These are phyloP conservation scores for Candida succiphila DNA, from an alignment of 805 yeast species.

Conservation along the genomic window DNA sequence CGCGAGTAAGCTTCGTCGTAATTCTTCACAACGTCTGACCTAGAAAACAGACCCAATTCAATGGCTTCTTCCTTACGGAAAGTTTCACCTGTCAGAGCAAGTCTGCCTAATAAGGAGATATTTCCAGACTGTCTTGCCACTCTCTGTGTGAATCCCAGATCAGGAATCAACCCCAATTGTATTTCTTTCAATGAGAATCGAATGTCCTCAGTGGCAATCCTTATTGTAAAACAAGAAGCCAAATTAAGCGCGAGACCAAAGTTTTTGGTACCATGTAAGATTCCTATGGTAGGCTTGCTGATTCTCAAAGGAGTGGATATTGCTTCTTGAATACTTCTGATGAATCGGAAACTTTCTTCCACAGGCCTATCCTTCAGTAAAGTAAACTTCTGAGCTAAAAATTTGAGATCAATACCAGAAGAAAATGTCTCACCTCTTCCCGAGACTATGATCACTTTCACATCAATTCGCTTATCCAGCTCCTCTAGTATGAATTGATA, in stretches of 20 bases:
- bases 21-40: slow-evolving; percentile 28
- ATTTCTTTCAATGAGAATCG: slow-evolving; percentile 57
- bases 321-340: slow-evolving; percentile 49
- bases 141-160: slow-evolving; percentile 69
- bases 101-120: slow-evolving; percentile 46
- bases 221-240: slow-evolving; percentile 45
- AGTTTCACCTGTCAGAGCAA: slow-evolving; percentile 50
- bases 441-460: slow-evolving; percentile 47
- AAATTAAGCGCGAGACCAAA: slow-evolving; percentile 66
- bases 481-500: slow-evolving; percentile 36
- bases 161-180: slow-evolving; percentile 67
- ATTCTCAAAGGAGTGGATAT: slow-evolving; percentile 39
- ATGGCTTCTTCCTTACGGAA: slow-evolving; percentile 48
- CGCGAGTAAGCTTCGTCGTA: slow-evolving; percentile 37
- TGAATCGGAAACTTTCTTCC: slow-evolving; percentile 24
- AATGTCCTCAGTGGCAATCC: slow-evolving; percentile 44
- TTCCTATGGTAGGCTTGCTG: slow-evolving; percentile 52
- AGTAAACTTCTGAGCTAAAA: slow-evolving; percentile 8
- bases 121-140: slow-evolving; percentile 44
- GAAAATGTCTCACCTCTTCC: slow-evolving; percentile 48
- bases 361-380: slow-evolving; percentile 15
- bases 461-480: slow-evolving; percentile 33
- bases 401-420: slow-evolving; percentile 55
- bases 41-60: slow-evolving; percentile 43
- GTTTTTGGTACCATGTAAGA: slow-evolving; percentile 49